phyloP scores from a whole-genome alignment of 2,329 filamentous ascomycete genomes.

The Raffaelea albimanens region DNA sequence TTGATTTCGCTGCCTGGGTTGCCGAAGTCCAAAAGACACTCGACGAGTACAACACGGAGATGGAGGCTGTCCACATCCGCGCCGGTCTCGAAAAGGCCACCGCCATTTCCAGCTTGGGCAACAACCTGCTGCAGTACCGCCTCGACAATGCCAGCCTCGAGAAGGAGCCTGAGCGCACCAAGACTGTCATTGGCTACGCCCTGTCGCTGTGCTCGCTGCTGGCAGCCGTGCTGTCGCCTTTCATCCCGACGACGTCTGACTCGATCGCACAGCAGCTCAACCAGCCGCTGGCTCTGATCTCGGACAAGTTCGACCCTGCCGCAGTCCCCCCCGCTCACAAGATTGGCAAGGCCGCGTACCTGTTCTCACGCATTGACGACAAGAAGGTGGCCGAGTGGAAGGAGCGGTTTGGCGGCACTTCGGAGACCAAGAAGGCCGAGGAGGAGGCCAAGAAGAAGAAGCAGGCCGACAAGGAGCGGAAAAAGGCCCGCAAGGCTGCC shows the following conservation, averaged over 20 bases:
- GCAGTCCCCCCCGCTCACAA: slow-evolving; percentile 64
- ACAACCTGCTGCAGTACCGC: slow-evolving; percentile 37
- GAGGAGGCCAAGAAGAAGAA: slow-evolving; percentile 21
- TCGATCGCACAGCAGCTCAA: slow-evolving; percentile 68
- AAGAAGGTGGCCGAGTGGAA: slow-evolving; percentile 67
- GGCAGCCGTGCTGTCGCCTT: slow-evolving; percentile 69
- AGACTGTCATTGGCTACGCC: slow-evolving; percentile 62
- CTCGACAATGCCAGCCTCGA: slow-evolving; percentile 34
- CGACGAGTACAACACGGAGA: slow-evolving; percentile 55
- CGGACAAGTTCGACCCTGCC: slow-evolving; percentile 53
- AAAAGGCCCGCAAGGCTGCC: slow-evolving; percentile 21
- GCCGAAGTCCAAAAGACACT: slow-evolving; percentile 57
- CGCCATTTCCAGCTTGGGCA: slow-evolving; percentile 50
- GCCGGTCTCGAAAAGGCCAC: slow-evolving; percentile 56
- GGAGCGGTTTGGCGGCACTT: slow-evolving; percentile 44
- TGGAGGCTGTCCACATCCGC: slow-evolving; percentile 64
- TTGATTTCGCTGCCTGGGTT: slow-evolving; percentile 43
- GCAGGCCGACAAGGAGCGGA: slow-evolving; percentile 19
- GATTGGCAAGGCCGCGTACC: slow-evolving; percentile 48
- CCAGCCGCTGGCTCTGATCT: slow-evolving; percentile 48
- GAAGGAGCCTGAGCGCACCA: slow-evolving; percentile 44
- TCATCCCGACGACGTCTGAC: slow-evolving; percentile 70
- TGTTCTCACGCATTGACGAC: slow-evolving; percentile 64
- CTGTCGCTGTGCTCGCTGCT: slow-evolving; percentile 78
- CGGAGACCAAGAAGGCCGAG: slow-evolving; percentile 19